These are phyloP conservation scores for Cystofilobasidium capitatum DNA, from an alignment of 768 basidiomycete genomes.

Conservation along the genomic window DNA sequence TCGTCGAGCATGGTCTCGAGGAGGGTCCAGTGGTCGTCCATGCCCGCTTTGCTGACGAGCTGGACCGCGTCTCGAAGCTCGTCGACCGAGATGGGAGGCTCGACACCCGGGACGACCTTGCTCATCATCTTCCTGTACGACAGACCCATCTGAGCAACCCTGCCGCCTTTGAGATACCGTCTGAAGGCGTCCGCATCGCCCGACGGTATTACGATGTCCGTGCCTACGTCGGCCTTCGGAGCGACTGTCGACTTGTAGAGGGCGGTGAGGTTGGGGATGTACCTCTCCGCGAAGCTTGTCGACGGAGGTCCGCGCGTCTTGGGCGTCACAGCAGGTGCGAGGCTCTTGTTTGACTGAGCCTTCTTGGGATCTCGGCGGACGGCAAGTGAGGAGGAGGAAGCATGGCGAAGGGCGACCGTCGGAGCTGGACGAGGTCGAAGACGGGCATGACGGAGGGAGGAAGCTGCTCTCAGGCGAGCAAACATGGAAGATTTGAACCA, in stretches of 20 bases:
- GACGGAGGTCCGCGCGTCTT: neutral
- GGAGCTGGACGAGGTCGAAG: neutral
- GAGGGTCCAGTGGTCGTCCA: conserved; percentile 13
- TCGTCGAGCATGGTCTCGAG: conserved; percentile 16
- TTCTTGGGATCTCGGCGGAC: no score
- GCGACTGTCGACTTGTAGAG: neutral
- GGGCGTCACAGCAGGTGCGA: neutral
- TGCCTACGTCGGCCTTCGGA: neutral
- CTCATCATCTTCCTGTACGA: neutral
- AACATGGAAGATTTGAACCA: neutral
- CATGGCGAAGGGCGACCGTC: neutral
- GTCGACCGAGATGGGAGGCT: neutral
- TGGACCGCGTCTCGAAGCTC: conserved; percentile 16
- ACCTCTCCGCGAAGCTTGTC: neutral
- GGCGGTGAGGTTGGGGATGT: neutral
- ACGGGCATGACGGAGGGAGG: neutral
- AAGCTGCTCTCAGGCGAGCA: neutral
- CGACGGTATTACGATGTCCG: neutral
- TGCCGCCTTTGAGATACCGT: neutral
- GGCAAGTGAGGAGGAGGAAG: no score
- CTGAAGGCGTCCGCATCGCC: neutral
- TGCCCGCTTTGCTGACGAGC: neutral
- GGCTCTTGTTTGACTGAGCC: no score
- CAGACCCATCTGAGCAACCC: neutral
- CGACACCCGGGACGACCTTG: neutral